A percentile compares a stretch with the other conserved stretches of the same genome.
phyloP scores from a whole-genome alignment of 768 basidiomycete genomes.

The Termitomyces sp. region DNA sequence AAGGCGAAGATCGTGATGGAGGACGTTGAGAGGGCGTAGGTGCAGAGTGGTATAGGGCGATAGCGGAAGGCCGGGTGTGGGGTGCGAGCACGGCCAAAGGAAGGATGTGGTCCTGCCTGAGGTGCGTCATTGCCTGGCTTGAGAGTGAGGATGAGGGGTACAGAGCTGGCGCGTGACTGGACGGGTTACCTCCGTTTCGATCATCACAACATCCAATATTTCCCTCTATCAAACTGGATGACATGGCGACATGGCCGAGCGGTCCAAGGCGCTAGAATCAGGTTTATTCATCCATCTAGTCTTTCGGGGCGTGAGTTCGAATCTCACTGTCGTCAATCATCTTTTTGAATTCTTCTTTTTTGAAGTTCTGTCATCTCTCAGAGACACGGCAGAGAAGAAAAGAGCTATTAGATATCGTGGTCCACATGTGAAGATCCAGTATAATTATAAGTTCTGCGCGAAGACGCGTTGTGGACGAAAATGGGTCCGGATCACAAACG shows the following conservation, averaged over 20 bases:
- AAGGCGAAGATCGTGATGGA: slow-evolving; percentile 93
- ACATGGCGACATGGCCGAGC: slow-evolving; percentile 31
- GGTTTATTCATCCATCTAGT: slow-evolving; percentile 13
- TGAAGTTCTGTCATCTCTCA: neutral
- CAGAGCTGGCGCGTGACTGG: slow-evolving; percentile 74
- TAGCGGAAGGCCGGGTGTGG: slow-evolving; percentile 59
- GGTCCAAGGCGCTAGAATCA: slow-evolving; percentile 58
- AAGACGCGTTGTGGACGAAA: neutral
- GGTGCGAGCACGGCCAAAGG: slow-evolving; percentile 39
- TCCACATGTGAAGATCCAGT: no score
- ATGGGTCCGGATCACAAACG: neutral
- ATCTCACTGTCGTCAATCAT: neutral
- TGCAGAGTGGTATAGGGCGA: slow-evolving; percentile 67
- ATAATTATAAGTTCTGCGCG: neutral
- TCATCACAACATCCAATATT: no score
- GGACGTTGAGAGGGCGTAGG: slow-evolving; percentile 75
- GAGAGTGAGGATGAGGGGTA: slow-evolving; percentile 69
- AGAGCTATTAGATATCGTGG: no score
- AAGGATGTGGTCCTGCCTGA: slow-evolving; percentile 53
- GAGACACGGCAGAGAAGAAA: neutral
- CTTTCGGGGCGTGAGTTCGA: neutral
- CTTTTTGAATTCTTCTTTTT: neutral
- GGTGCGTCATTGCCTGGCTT: slow-evolving; percentile 56
- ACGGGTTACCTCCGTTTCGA: slow-evolving; percentile 39
- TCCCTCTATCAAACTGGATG: no score